These are phyloP conservation scores for Amanita jacksonii DNA, from an alignment of 768 basidiomycete species.

Conservation along the genomic window DNA sequence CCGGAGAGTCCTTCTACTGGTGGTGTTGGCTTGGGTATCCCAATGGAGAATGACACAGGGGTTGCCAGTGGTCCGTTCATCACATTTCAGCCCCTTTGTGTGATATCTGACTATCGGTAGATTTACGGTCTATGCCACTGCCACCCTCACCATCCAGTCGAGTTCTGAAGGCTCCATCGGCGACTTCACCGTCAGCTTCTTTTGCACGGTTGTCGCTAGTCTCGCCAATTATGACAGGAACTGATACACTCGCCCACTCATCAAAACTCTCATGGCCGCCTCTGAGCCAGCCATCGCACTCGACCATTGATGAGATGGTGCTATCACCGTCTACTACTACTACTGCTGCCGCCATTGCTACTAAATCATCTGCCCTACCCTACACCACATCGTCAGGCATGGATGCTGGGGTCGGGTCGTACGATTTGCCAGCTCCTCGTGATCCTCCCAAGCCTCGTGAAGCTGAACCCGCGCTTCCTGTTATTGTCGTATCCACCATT, in stretches of 20 bases:
- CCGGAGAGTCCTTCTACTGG: neutral
- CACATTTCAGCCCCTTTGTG: neutral
- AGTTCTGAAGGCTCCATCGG: neutral
- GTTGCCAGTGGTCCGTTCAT: constrained; percentile 7
- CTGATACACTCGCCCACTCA: neutral
- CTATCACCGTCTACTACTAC: no score
- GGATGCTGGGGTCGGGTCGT: no score
- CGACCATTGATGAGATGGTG: neutral
- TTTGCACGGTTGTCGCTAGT: constrained; percentile 42
- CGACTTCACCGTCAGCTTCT: constrained; percentile 34
- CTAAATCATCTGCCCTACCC: neutral
- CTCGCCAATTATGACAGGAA: constrained; percentile 25
- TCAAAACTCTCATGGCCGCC: neutral
- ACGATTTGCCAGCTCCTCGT: no score
- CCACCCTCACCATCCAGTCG: constrained; percentile 27
- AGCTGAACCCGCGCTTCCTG: no score
- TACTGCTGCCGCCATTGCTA: neutral
- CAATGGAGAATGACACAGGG: constrained; percentile 5
- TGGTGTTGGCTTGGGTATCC: constrained; percentile 1
- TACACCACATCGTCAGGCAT: no score
- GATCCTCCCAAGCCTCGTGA: no score
- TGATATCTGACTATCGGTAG: neutral
- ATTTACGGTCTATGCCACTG: constrained; percentile 28
- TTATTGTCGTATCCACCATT: neutral
- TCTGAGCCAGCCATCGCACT: neutral